phyloP scores from a whole-genome alignment of 1,139 yeast species.

The Saccharomyces pastorianus region DNA sequence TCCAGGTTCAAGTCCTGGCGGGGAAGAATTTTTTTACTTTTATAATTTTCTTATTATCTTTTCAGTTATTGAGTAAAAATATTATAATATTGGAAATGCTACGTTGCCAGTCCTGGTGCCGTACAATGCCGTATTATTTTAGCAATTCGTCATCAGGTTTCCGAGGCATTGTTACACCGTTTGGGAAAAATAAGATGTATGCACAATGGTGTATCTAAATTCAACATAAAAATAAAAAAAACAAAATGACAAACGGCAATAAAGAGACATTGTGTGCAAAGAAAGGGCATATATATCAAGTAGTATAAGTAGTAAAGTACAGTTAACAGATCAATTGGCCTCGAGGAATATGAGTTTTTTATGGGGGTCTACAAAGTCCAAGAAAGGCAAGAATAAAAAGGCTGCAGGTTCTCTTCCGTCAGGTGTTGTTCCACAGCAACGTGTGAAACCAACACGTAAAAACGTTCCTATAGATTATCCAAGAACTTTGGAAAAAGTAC shows the following conservation, averaged over 20 bases:
- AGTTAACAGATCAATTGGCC: neutral
- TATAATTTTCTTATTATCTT: too few species aligned
- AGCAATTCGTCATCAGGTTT: neutral
- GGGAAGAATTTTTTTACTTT: slow-evolving; percentile 50
- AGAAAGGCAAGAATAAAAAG: neutral
- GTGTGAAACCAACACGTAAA: neutral
- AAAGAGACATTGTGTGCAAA: neutral
- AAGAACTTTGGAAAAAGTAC: slow-evolving; percentile 22
- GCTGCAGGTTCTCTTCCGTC: neutral
- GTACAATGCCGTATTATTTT: neutral
- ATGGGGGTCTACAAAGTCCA: neutral
- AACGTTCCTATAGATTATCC: slow-evolving; percentile 10
- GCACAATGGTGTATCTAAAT: neutral
- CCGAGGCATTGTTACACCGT: neutral
- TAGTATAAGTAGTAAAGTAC: neutral
- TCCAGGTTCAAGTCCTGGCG: slow-evolving; percentile 96
- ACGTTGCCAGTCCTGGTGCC: neutral
- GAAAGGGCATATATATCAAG: neutral
- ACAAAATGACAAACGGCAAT: neutral
- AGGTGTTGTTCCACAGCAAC: neutral
- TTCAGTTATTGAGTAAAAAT: neutral
- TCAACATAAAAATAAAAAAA: neutral
- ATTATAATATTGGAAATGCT: too few species aligned
- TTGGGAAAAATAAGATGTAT: neutral
- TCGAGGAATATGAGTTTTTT: neutral